A percentile compares a stretch with the other conserved stretches of the same genome.
These are phyloP conservation scores for Raffaelea arxii DNA, from an alignment of 2,329 filamentous ascomycete genomes.

Conservation along the genomic window DNA sequence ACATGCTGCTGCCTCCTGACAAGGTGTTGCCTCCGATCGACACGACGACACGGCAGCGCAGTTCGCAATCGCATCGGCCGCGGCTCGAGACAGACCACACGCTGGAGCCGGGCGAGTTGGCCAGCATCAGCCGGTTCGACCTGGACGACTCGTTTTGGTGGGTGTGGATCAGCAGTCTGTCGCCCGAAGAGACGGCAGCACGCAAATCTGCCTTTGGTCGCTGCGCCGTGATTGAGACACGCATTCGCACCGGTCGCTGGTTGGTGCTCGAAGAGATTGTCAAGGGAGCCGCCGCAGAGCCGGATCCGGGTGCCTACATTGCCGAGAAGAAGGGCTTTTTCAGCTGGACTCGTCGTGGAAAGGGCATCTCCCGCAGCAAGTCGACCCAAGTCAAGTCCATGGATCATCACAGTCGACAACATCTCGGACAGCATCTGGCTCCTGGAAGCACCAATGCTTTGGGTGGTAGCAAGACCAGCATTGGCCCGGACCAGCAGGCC, in stretches of 20 bases:
- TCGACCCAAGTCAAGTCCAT: not conserved
- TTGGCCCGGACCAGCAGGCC: slow-evolving; percentile 85
- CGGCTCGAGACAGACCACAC: slow-evolving; percentile 57
- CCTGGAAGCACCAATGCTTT: slow-evolving; percentile 26
- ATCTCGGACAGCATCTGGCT: slow-evolving; percentile 27
- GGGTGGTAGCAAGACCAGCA: slow-evolving; percentile 66
- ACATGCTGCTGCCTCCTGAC: slow-evolving; percentile 78
- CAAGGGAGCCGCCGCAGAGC: slow-evolving; percentile 80
- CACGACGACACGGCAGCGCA: slow-evolving; percentile 60
- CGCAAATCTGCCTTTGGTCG: slow-evolving; percentile 91
- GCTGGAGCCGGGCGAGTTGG: slow-evolving; percentile 85
- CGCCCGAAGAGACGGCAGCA: slow-evolving; percentile 74
- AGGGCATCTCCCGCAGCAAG: slow-evolving; percentile 55
- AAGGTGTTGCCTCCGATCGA: slow-evolving; percentile 83
- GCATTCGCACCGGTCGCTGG: slow-evolving; percentile 75
- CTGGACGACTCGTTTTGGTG: slow-evolving; percentile 98
- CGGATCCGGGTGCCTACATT: slow-evolving; percentile 77
- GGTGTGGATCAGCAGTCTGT: slow-evolving; percentile 98
- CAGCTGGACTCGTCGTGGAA: slow-evolving; percentile 67
- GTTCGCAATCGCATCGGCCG: slow-evolving; percentile 75
- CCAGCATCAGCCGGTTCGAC: slow-evolving; percentile 77
- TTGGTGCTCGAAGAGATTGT: slow-evolving; percentile 94
- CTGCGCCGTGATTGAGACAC: slow-evolving; percentile 85
- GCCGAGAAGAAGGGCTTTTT: slow-evolving; percentile 94
- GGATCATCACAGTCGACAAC: slow-evolving; percentile 27